Conservation (phyloP, 129 eudicot genomes). For the Flaveria linearis region DNA sequence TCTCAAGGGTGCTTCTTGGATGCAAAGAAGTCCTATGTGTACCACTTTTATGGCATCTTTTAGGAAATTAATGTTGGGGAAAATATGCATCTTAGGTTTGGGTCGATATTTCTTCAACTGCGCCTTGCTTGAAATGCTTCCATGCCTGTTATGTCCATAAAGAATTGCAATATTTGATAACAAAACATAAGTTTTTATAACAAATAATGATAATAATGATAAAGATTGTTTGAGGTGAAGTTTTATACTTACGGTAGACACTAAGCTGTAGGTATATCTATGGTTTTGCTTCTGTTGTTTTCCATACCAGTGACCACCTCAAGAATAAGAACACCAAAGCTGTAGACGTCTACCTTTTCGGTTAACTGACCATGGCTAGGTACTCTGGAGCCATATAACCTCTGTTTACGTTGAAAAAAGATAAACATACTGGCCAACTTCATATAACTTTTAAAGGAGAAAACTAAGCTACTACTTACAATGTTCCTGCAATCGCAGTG, state of each 20-base stretch:
- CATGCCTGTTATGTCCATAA: conserved; percentile 49
- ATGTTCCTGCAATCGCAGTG: conserved; percentile 81
- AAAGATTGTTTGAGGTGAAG: background rate
- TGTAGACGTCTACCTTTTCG: conserved; percentile 72
- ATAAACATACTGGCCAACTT: background rate
- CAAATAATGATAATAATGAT: background rate
- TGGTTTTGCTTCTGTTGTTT: conserved; percentile 50
- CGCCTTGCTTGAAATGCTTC: conserved; percentile 66
- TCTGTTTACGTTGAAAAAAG: conserved; percentile 13
- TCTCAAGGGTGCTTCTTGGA: conserved; percentile 62
- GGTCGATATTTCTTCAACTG: conserved; percentile 63
- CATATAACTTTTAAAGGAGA: background rate
- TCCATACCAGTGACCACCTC: conserved; percentile 74
- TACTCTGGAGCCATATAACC: conserved; percentile 82
- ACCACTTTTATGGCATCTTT: conserved; percentile 43
- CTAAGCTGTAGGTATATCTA: conserved; percentile 56
- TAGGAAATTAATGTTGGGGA: conserved; percentile 27
- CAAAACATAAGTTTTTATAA: background rate
- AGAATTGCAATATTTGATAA: background rate
- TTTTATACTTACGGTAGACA: conserved; percentile 46
- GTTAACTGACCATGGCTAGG: conserved; percentile 70
- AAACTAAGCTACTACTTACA: conserved; percentile 42
- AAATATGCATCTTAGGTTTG: conserved; percentile 54
- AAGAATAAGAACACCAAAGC: conserved; percentile 61
- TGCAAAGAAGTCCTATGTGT: conserved; percentile 73